phyloP scores from a whole-genome alignment of 116 monocot genomes.

The Posidonia oceanica region DNA sequence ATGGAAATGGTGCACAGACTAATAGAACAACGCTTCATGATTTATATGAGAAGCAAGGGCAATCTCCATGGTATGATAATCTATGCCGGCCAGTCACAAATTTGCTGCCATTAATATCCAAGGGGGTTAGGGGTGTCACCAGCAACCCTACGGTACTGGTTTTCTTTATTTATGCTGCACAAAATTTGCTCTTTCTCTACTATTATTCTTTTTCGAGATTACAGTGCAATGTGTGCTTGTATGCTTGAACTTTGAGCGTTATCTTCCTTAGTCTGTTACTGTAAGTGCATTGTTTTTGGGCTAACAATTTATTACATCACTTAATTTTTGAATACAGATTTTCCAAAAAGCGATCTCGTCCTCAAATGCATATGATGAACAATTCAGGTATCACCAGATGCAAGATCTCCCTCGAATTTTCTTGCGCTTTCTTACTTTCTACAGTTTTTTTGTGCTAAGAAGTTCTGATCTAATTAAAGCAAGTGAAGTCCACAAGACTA shows the following conservation, averaged over 20 bases:
- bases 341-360: conserved; percentile 96
- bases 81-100: conserved; percentile 89
- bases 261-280: too few species aligned
- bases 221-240: too few species aligned
- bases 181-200: neutral
- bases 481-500: too few species aligned
- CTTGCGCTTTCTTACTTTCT: too few species aligned
- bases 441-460: too few species aligned
- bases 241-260: too few species aligned
- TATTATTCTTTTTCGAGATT: neutral
- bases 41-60: conserved; percentile 78
- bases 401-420: too few species aligned
- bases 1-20: conserved; percentile 56
- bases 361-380: conserved; percentile 86
- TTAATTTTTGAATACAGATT: conserved; percentile 38
- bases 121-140: conserved; percentile 88
- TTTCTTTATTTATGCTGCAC: conserved; percentile 29
- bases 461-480: too few species aligned
- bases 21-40: conserved; percentile 78
- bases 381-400: conserved; percentile 53
- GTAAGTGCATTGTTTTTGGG: neutral
- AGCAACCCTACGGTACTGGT: conserved; percentile 86
- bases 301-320: neutral
- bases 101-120: conserved; percentile 72
- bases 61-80: conserved; percentile 98